Evolutionary conservation across 2,329 filamentous ascomycete genomes (phyloP).

Genomic region (Phoma herbarum): DNA sequence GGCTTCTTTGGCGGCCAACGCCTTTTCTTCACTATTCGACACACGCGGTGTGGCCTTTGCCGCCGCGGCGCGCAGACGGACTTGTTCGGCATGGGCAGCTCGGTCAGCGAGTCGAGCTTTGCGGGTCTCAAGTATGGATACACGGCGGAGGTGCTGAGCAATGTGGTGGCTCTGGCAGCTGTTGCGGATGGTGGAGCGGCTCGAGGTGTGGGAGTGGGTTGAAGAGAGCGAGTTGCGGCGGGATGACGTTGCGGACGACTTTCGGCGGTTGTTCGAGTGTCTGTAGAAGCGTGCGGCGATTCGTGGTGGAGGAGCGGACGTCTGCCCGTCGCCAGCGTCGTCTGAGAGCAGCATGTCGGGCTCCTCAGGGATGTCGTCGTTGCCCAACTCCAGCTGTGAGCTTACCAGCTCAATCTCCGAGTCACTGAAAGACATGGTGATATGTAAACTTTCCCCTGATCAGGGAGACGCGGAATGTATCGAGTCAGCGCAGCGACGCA

Average conservation of each 20-base stretch:
- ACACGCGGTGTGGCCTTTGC: constrained; percentile 75
- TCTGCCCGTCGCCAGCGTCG: constrained; percentile 49
- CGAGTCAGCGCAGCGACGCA: constrained; percentile 24
- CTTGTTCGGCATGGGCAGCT: constrained; percentile 84
- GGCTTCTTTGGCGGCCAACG: constrained; percentile 78
- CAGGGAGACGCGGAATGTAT: constrained; percentile 33
- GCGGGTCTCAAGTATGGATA: constrained; percentile 81
- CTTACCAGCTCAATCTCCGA: constrained; percentile 45
- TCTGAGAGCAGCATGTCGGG: constrained; percentile 53
- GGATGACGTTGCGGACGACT: constrained; percentile 79
- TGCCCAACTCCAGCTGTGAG: constrained; percentile 39
- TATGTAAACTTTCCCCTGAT: constrained; percentile 14
- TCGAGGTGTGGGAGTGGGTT: constrained; percentile 74
- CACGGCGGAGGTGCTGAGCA: constrained; percentile 79
- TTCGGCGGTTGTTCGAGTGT: constrained; percentile 70
- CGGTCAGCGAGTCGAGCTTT: constrained; percentile 81
- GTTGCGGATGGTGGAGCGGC: constrained; percentile 60
- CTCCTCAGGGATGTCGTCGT: constrained; percentile 55
- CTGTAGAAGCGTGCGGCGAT: constrained; percentile 81
- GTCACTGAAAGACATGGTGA: constrained; percentile 45
- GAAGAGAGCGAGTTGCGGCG: constrained; percentile 83
- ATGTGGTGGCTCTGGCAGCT: constrained; percentile 77
- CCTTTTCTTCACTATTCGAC: constrained; percentile 76
- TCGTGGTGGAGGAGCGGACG: constrained; percentile 74
- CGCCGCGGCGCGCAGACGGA: constrained; percentile 76